phyloP scores from a whole-genome alignment of 495 filamentous ascomycete species.

The Elaphomyces granulatus region DNA sequence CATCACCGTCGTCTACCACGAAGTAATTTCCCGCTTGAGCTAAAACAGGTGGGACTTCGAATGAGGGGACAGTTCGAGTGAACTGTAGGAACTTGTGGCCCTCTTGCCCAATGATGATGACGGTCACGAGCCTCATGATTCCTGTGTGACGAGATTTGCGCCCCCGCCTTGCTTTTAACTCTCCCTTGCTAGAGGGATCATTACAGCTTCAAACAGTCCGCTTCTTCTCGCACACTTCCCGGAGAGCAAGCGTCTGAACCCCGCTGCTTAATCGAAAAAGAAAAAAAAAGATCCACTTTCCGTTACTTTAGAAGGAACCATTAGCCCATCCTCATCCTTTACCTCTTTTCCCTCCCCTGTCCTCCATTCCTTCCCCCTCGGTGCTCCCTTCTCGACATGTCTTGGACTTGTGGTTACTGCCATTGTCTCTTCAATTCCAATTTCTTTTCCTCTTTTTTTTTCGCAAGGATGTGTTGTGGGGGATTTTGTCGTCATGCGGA shows the following conservation, averaged over 20 bases:
- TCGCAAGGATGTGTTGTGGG: neutral
- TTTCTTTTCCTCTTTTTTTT: slow-evolving; percentile 5
- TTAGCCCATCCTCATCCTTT: too few species aligned
- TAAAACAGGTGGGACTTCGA: too few species aligned
- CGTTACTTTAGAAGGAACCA: too few species aligned
- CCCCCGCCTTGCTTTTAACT: slow-evolving; percentile 36
- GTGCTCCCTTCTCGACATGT: slow-evolving; percentile 16
- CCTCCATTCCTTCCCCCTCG: too few species aligned
- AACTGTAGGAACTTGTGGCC: neutral
- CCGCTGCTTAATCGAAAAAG: too few species aligned
- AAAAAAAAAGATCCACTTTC: too few species aligned
- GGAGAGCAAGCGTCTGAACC: slow-evolving; percentile 20
- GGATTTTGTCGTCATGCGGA: neutral
- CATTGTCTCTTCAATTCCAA: slow-evolving; percentile 4
- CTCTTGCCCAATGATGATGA: slow-evolving; percentile 1
- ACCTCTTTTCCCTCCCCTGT: too few species aligned
- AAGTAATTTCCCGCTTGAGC: slow-evolving; percentile 8
- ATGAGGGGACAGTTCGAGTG: neutral
- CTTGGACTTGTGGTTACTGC: slow-evolving; percentile 6
- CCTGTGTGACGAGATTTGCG: slow-evolving; percentile 27
- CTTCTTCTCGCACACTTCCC: slow-evolving; percentile 8
- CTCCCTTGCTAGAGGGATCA: too few species aligned
- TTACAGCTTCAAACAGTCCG: too few species aligned
- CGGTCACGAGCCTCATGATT: slow-evolving; percentile 11
- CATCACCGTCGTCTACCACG: slow-evolving; percentile 8